Base-by-base conservation (phyloP, 441 rosid genomes). In the Breynia disticha region DNA sequence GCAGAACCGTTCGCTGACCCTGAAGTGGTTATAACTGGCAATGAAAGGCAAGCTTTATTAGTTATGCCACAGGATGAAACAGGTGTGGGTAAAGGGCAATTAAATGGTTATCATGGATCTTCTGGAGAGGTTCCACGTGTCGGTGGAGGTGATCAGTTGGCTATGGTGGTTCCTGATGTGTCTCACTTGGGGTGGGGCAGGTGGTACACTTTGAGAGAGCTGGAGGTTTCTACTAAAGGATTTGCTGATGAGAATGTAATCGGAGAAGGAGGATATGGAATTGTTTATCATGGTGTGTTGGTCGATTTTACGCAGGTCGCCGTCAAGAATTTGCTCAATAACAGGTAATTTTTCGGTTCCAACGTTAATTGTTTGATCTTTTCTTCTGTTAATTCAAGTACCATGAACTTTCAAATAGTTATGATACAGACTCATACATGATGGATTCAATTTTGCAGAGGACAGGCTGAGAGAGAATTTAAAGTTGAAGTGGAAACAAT, bases 381-480 rank as follows among this genome's bases (percentile, higher is more conserved):
- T 11, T 11, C 10, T n/a, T 12, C n/a, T 45, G 48, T 16, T 7
- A 18, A 18, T 45, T 45, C 35, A 28, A 28, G 8, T 28, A 28
- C 35, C 35, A 2, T 28, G 35, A 28, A 28, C 35, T 28, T 28
- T 28, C 35, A 28, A 28, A 28, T n/a, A n/a, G n/a, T 28, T 28
- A 28, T 28, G 35, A 28, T 28, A 28, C 4, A 4, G 35, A 9
- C 35, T 28, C n/a, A 28, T 28, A 28, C 5, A 4, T 13, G 16
- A 22, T 49, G 21, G 3, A 19, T 15, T 55, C 58, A 65, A 57
- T 54, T 18, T 62, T 59, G 58, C 62, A 90, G 83, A 76, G 97
- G 97, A 60, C 97, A 90, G 57, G 96, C 96, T 60, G 96, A 90
- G 73, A 90, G 71, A 83, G 97, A 90, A 60, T 90, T 90, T 39